Conservation (phyloP, 176 grass and related monocot genomes). For the Saccharum officinarum region DNA sequence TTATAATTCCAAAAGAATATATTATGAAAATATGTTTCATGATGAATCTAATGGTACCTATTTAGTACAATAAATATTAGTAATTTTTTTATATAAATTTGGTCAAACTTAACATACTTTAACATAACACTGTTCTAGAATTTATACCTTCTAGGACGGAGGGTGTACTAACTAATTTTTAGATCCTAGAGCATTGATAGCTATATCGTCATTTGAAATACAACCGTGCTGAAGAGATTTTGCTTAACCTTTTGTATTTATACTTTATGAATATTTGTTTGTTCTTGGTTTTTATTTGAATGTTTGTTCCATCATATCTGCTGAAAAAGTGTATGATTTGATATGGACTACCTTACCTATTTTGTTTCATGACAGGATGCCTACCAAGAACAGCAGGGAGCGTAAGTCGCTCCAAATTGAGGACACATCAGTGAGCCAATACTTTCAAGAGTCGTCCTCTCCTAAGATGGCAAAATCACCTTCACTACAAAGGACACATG, state of each 20-base stretch:
- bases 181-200: background rate
- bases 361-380: conserved; percentile 65
- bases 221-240: background rate
- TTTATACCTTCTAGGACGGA: no score
- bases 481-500: conserved; percentile 86
- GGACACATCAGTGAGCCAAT: conserved; percentile 56
- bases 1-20: no score
- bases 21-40: no score
- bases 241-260: background rate
- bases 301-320: background rate
- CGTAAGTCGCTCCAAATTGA: conserved; percentile 66
- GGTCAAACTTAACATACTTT: no score
- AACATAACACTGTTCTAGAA: no score
- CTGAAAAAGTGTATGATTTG: conserved; percentile 2
- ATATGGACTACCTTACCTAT: conserved; percentile 15
- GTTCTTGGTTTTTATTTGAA: background rate
- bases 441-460: conserved; percentile 68
- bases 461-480: conserved; percentile 97
- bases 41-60: no score
- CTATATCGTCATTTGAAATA: conserved; percentile 1
- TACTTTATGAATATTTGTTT: background rate
- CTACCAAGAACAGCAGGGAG: conserved; percentile 75
- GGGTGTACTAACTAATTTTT: background rate
- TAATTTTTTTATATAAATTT: no score
- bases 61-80: no score